Conservation (phyloP, 2,329 filamentous ascomycete species). For the Colletotrichum horii region DNA sequence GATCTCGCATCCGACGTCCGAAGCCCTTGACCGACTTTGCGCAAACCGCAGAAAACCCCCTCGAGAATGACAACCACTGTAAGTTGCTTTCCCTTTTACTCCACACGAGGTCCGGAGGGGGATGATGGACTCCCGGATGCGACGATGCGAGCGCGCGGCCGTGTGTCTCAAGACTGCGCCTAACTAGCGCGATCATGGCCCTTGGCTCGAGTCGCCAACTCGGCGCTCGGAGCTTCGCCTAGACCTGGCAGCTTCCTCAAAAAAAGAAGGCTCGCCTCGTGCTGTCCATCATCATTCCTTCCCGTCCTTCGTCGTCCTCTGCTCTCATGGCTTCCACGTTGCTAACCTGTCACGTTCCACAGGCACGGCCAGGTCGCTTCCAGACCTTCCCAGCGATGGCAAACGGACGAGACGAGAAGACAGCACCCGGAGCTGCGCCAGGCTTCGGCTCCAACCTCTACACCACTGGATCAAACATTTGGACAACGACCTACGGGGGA, state of each 20-base stretch:
- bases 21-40: constrained; percentile 24
- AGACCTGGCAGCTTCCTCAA: constrained; percentile 15
- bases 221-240: constrained; percentile 21
- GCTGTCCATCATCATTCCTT: constrained; percentile 4
- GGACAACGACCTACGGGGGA: constrained; percentile 46
- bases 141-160: constrained; percentile 30
- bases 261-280: constrained; percentile 14
- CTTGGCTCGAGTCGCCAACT: constrained; percentile 9
- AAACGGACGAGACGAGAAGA: constrained; percentile 34
- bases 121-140: background rate
- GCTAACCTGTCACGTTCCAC: constrained; percentile 21
- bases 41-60: constrained; percentile 7
- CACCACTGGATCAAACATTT: constrained; percentile 32
- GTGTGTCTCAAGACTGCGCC: constrained; percentile 41
- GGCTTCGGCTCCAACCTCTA: constrained; percentile 42
- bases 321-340: constrained; percentile 10
- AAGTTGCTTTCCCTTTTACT: constrained; percentile 29
- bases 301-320: background rate
- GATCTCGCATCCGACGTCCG: background rate
- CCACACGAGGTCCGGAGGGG: constrained; percentile 18
- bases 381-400: constrained; percentile 38
- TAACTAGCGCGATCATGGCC: constrained; percentile 30
- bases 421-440: constrained; percentile 37
- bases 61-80: constrained; percentile 42
- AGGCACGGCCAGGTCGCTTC: constrained; percentile 45